phyloP scores from a whole-genome alignment of 192 early-diverging fungal genomes.

The Geranomyces michiganensis region DNA sequence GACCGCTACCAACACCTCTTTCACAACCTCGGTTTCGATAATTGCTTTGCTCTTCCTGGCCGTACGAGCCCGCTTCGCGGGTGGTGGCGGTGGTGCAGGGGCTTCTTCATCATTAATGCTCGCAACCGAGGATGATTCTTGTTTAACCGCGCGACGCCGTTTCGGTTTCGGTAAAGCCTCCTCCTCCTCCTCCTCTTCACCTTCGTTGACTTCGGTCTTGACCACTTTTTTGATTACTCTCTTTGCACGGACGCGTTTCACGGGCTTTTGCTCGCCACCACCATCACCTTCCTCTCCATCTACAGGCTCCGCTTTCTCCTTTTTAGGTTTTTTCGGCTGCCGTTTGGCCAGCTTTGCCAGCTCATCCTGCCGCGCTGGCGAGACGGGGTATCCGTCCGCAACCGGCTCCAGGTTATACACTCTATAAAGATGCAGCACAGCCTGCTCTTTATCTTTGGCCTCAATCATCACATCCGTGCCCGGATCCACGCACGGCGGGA shows the following conservation, averaged over 20 bases:
- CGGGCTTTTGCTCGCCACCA: not conserved
- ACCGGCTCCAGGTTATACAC: slow-evolving; percentile 39
- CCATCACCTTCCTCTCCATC: slow-evolving; percentile 1
- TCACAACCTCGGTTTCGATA: no score
- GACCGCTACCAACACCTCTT: no score
- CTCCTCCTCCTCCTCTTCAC: slow-evolving; percentile 1
- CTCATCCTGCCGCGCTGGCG: slow-evolving; percentile 7
- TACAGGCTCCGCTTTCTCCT: not conserved
- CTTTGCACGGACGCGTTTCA: not conserved
- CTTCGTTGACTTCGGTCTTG: not conserved
- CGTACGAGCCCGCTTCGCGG: no score
- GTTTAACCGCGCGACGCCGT: not conserved
- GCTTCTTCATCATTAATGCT: no score
- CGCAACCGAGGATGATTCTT: not conserved
- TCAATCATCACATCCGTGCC: slow-evolving; percentile 61
- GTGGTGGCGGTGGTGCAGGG: no score
- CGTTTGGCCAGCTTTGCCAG: slow-evolving; percentile 12
- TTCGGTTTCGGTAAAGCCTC: not conserved
- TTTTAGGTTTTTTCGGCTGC: not conserved
- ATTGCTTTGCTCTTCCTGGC: no score
- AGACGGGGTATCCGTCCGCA: slow-evolving; percentile 8
- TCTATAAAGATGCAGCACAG: slow-evolving; percentile 48
- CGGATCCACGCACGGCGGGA: slow-evolving; percentile 46
- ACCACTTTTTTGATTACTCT: not conserved
- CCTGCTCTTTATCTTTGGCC: slow-evolving; percentile 63